Conservation (phyloP, 805 yeast species). For the Ogataea haglerorum region DNA sequence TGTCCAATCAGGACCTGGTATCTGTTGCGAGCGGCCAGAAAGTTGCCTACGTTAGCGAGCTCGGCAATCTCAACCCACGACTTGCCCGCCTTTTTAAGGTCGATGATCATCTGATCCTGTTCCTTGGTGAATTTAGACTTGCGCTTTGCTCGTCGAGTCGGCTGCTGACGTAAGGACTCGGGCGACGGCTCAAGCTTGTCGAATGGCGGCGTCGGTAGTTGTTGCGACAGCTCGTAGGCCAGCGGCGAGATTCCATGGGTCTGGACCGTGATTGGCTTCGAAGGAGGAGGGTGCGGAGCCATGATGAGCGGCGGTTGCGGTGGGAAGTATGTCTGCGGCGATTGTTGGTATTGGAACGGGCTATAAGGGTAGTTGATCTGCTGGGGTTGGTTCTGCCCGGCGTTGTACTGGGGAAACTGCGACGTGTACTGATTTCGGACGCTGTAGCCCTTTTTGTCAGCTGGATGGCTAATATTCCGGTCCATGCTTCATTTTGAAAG, state of each 20-base stretch:
- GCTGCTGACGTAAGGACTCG: constrained; percentile 21
- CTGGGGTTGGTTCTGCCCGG: neutral
- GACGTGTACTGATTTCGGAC: neutral
- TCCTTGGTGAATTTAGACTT: constrained; percentile 66
- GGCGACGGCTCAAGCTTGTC: constrained; percentile 20
- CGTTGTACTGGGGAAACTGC: neutral
- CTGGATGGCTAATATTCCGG: neutral
- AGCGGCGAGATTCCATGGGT: constrained; percentile 18
- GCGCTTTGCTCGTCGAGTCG: constrained; percentile 49
- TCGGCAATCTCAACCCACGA: constrained; percentile 75
- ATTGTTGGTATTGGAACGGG: neutral
- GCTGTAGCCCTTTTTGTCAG: neutral
- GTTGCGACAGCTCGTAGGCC: constrained; percentile 26
- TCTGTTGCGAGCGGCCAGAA: constrained; percentile 70
- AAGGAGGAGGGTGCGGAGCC: constrained; percentile 8
- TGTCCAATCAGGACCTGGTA: constrained; percentile 81
- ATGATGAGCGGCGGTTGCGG: constrained; percentile 5
- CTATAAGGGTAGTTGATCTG: neutral
- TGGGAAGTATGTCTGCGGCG: neutral
- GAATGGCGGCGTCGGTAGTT: constrained; percentile 29
- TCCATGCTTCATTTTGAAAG: constrained; percentile 4
- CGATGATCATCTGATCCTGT: constrained; percentile 64
- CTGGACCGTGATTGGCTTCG: constrained; percentile 7
- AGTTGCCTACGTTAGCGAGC: constrained; percentile 57
- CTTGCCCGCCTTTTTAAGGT: constrained; percentile 58